Evolutionary conservation across 495 filamentous ascomycete genomes (phyloP).

Genomic region (Aspergillus affinis): DNA sequence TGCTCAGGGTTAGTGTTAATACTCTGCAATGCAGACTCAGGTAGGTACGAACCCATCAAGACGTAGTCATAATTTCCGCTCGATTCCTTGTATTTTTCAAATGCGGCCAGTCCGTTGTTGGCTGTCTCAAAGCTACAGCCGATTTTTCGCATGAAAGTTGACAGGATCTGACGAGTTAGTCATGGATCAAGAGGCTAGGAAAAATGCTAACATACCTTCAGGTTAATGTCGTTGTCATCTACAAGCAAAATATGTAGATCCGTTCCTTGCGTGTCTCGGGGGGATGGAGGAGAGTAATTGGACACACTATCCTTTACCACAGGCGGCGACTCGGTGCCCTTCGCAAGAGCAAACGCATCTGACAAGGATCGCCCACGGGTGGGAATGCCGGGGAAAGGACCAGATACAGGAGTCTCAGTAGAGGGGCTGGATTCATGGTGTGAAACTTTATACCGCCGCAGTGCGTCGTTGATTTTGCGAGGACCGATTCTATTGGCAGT

Average conservation of each 20-base stretch:
- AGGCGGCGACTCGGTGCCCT: constrained; percentile 18
- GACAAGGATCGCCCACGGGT: constrained; percentile 10
- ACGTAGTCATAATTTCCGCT: constrained; percentile 46
- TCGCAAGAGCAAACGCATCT: constrained; percentile 16
- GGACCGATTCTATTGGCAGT: constrained; percentile 30
- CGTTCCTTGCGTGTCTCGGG: constrained; percentile 7
- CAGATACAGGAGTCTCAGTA: constrained; percentile 3
- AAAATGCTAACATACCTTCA: constrained; percentile 30
- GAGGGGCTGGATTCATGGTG: neutral
- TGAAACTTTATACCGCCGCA: constrained; percentile 21
- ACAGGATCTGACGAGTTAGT: constrained; percentile 31
- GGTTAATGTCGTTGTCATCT: constrained; percentile 52
- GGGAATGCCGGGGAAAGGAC: constrained; percentile 13
- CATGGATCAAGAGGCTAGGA: neutral
- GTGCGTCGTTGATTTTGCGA: constrained; percentile 28
- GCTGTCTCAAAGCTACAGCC: constrained; percentile 52
- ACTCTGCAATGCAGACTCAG: neutral
- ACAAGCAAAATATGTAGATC: constrained; percentile 40
- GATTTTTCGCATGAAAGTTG: constrained; percentile 55
- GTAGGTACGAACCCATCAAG: constrained; percentile 50
- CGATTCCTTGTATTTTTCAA: constrained; percentile 49
- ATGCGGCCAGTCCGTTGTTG: constrained; percentile 56
- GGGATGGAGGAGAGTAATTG: constrained; percentile 2
- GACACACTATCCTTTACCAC: constrained; percentile 16
- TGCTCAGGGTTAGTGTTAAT: constrained; percentile 8